Evolutionary conservation across 2,329 filamentous ascomycete genomes (phyloP).

Genomic region (Diaporthe sp.): DNA sequence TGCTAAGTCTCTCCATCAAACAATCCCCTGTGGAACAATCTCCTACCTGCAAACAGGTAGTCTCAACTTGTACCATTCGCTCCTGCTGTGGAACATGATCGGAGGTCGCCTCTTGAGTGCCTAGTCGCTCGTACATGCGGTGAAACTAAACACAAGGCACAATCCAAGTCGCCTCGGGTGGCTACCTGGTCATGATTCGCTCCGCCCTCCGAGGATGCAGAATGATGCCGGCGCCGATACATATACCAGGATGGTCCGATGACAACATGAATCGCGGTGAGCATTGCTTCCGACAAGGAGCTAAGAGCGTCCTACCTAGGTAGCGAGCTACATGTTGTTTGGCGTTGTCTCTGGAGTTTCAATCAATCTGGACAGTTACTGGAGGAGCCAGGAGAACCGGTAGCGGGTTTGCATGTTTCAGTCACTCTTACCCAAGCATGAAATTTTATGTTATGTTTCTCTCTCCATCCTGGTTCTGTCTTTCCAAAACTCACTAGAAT

Average conservation of each 20-base stretch:
- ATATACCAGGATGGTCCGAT: not conserved
- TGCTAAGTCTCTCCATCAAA: too few species aligned
- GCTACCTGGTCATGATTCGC: not conserved
- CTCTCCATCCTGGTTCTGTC: not conserved
- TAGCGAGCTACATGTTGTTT: not conserved
- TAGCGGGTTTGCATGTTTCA: too few species aligned
- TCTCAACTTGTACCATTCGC: not conserved
- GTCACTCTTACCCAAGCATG: not conserved
- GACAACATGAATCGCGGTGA: not conserved
- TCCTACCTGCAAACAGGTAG: too few species aligned
- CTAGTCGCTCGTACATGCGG: not conserved
- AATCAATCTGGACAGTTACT: not conserved
- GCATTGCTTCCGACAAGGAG: not conserved
- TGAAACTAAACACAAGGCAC: not conserved
- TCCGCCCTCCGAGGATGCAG: not conserved
- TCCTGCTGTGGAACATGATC: not conserved
- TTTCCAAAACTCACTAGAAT: not conserved
- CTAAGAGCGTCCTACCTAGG: not conserved
- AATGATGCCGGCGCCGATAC: not conserved
- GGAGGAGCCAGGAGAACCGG: not conserved
- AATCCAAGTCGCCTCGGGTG: not conserved
- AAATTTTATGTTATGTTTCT: not conserved
- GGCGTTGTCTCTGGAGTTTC: not conserved
- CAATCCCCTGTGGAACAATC: too few species aligned
- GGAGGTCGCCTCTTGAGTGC: too few species aligned